Evolutionary conservation across 108 stramenopile species (phyloP).

Genomic region (Conticribra weissflogii): DNA sequence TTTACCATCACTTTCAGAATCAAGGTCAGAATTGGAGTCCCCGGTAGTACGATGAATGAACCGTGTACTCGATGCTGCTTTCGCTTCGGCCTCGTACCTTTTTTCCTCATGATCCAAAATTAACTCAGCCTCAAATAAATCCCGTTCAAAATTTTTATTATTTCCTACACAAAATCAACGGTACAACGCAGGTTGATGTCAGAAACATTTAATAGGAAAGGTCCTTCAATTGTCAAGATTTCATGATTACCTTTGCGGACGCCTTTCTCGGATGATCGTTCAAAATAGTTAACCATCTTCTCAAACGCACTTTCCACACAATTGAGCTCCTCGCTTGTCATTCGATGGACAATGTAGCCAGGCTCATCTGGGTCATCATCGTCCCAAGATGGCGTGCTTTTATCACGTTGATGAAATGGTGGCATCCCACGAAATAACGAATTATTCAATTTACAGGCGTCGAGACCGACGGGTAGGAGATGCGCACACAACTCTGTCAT

Average conservation of each 20-base stretch:
- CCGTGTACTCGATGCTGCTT: background rate
- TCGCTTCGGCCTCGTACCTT: conserved; percentile 22
- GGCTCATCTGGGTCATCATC: conserved; percentile 79
- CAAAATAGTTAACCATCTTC: conserved; percentile 55
- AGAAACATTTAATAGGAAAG: no score
- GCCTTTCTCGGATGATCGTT: conserved; percentile 44
- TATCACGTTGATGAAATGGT: conserved; percentile 20
- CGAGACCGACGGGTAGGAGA: conserved; percentile 66
- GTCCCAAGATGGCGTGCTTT: conserved; percentile 61
- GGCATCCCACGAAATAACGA: conserved; percentile 13
- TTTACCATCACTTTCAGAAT: conserved; percentile 31
- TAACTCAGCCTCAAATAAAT: conserved; percentile 71
- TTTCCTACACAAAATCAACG: no score
- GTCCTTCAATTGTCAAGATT: conserved; percentile 4
- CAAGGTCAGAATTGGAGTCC: conserved; percentile 15
- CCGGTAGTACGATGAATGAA: conserved; percentile 1
- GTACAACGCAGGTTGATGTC: no score
- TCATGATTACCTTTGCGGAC: conserved; percentile 21
- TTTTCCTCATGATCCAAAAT: conserved; percentile 62
- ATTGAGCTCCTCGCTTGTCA: conserved; percentile 62
- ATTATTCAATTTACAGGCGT: conserved; percentile 18
- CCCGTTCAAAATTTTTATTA: conserved; percentile 72
- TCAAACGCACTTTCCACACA: conserved; percentile 76
- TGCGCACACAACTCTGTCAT: conserved; percentile 83
- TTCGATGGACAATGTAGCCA: conserved; percentile 74